Base-by-base conservation (phyloP, 2,329 filamentous ascomycete genomes). In the Aureobasidium melanogenum region DNA sequence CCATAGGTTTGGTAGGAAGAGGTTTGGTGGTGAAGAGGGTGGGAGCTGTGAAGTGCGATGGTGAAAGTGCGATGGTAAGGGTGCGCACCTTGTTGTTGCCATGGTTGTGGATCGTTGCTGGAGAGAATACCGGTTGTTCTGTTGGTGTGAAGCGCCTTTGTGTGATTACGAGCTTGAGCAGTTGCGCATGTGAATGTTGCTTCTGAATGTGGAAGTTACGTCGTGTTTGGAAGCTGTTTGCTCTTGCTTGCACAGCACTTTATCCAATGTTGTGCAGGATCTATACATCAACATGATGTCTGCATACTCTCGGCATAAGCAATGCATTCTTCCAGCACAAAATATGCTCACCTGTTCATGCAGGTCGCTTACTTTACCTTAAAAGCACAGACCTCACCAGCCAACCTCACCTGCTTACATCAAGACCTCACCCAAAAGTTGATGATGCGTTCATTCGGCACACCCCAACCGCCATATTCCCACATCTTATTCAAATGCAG, bases 391-490 rank as follows among this genome's bases (percentile, higher is more conserved):
- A 17, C 39, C 26, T 3, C 4, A 22, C 52, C 52, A 55, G 52
- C 52, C 52, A 55, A 55, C 52, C 38, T 55, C 52, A 55, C 38
- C 38, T 55, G 38, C 38, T 55, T 55, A 55, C 52, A 44, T 32
- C 52, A 55, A 44, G 38, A 55, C 52, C 36, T 26, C 19, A 32
- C 14, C 17, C 47, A 19, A 51, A 41, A 34, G n/a, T 26, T 32
- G 38, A 55, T 55, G 52, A 55, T 55, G 52, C 52, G 52, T 55
- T 55, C 52, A 55, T 55, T 22, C 38, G 52, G 52, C 22, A 41
- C 19, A 38, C 36, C 50, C 28, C 36, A 54, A 41, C 50, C 50
- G 34, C 50, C 34, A n/a, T 34, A 14, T 36, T 41, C 8, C 50
- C 30, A 38, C 17, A 1, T 36, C 24, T 34, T n/a, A 28, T 12